phyloP scores from a whole-genome alignment of 2,329 filamentous ascomycete genomes.

The Chaetothyriales sp. region DNA sequence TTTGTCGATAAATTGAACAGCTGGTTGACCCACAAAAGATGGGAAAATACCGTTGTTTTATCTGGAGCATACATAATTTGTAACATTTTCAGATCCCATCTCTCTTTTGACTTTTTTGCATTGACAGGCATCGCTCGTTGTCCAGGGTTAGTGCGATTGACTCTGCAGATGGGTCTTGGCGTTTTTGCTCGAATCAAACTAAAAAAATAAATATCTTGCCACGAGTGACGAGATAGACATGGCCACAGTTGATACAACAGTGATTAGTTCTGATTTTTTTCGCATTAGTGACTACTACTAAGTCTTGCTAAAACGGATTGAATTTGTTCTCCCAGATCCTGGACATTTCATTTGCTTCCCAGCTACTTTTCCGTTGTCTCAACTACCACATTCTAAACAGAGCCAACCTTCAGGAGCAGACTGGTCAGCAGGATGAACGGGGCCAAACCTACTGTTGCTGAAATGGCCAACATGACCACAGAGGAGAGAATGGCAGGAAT shows the following conservation, averaged over 20 bases:
- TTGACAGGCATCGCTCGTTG: neutral
- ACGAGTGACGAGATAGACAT: neutral
- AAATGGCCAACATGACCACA: constrained; percentile 20
- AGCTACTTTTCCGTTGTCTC: neutral
- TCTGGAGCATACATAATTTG: no score
- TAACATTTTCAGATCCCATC: no score
- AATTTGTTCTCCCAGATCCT: neutral
- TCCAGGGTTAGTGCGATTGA: neutral
- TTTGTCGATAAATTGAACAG: neutral
- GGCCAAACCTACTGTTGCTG: constrained; percentile 13
- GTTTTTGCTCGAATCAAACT: neutral
- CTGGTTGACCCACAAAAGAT: no score
- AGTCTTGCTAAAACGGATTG: neutral
- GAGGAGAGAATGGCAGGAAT: constrained; percentile 42
- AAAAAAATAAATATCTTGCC: neutral
- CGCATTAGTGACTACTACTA: no score
- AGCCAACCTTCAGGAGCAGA: neutral
- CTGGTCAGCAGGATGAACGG: constrained; percentile 8
- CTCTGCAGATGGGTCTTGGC: neutral
- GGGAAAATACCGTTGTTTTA: no score
- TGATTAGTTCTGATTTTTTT: no score
- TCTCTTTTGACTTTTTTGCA: neutral
- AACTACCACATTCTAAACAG: neutral
- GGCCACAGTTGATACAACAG: neutral
- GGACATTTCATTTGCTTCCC: neutral